Evolutionary conservation across 768 basidiomycete species (phyloP).

Genomic region (Termitomyces titanicus): DNA sequence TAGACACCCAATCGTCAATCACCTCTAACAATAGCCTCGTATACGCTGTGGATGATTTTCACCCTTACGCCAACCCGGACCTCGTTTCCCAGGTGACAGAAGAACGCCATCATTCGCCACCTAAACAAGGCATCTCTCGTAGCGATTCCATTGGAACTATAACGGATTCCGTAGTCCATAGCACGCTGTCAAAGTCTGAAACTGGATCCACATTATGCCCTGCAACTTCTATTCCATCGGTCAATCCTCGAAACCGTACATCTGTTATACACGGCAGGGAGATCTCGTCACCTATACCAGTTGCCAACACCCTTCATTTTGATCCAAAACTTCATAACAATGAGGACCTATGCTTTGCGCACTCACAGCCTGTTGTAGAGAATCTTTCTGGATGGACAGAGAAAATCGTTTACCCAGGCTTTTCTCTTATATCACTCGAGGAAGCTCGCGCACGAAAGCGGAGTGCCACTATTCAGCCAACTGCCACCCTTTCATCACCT

Average conservation of each 20-base stretch:
- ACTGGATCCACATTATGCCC: conserved; percentile 33
- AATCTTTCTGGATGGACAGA: conserved; percentile 52
- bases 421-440: conserved; percentile 71
- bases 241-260: conserved; percentile 21
- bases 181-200: conserved; percentile 28
- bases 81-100: conserved; percentile 40
- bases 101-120: conserved; percentile 25
- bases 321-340: conserved; percentile 16
- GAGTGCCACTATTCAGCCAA: conserved; percentile 35
- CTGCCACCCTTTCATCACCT: conserved; percentile 20
- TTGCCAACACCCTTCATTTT: conserved; percentile 26
- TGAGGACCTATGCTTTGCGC: conserved; percentile 25
- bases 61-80: conserved; percentile 84
- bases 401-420: conserved; percentile 40
- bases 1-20: conserved; percentile 9
- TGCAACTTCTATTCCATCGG: conserved; percentile 20
- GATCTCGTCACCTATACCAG: conserved; percentile 53
- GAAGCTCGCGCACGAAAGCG: conserved; percentile 74
- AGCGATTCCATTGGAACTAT: conserved; percentile 54
- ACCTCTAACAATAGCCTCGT: conserved; percentile 13
- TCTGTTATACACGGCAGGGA: conserved; percentile 44
- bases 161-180: conserved; percentile 34
- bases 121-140: conserved; percentile 30
- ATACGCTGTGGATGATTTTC: conserved; percentile 39
- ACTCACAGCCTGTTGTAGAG: conserved; percentile 25